These are phyloP conservation scores for Cryptococcus maquisensis DNA, from an alignment of 1,284 basidiomycete genomes.

Conservation along the genomic window DNA sequence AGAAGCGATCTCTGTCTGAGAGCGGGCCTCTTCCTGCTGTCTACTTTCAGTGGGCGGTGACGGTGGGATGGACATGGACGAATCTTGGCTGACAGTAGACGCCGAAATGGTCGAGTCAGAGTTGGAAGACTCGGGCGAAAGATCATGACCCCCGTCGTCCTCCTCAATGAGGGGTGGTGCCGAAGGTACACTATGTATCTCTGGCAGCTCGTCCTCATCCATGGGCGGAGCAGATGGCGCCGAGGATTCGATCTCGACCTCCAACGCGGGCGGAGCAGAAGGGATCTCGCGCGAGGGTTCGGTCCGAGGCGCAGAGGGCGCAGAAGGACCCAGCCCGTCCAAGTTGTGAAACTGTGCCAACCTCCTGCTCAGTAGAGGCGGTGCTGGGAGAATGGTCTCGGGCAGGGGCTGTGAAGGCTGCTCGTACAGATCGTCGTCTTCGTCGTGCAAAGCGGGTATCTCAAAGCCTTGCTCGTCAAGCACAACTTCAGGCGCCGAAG, in stretches of 20 bases:
- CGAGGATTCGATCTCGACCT: constrained; percentile 7
- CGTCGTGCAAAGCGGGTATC: constrained; percentile 4
- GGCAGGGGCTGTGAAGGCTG: background rate
- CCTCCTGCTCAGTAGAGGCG: background rate
- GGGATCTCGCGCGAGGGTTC: constrained; percentile 3
- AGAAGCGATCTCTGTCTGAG: background rate
- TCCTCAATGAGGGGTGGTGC: background rate
- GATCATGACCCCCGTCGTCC: background rate
- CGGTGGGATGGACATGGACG: no score
- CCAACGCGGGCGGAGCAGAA: constrained; percentile 17
- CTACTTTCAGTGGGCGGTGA: background rate
- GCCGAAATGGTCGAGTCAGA: no score
- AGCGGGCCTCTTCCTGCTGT: background rate
- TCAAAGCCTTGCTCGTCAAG: constrained; percentile 47
- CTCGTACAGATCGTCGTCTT: background rate
- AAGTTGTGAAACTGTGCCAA: constrained; percentile 21
- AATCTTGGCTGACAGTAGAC: no score
- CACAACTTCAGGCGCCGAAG: constrained; percentile 43
- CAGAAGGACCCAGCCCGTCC: constrained; percentile 17
- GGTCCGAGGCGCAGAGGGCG: background rate
- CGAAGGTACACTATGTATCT: background rate
- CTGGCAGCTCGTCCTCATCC: background rate
- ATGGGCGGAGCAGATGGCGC: background rate
- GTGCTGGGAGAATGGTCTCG: background rate
- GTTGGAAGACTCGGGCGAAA: no score